Percentiles rank a stretch among this genome's conserved stretches.
phyloP scores from a whole-genome alignment of 441 rosid genomes.

The Aleurites moluccanus region DNA sequence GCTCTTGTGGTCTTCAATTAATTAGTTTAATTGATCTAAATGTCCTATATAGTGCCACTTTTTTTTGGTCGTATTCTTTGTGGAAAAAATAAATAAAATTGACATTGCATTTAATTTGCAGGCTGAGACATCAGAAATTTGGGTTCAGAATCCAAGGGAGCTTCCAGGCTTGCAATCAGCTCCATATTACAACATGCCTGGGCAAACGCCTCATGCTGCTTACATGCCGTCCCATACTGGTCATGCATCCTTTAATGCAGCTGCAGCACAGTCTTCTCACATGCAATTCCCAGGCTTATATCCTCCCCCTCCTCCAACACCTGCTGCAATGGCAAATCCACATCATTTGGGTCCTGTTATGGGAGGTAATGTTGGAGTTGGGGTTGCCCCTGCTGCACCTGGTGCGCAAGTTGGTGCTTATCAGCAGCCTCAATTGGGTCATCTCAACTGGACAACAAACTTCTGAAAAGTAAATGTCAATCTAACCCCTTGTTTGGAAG shows the following conservation, averaged over 20 bases:
- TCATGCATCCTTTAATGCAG: conserved; percentile 75
- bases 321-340: conserved; percentile 65
- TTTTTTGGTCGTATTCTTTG: background rate
- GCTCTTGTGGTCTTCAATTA: background rate
- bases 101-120: conserved; percentile 27
- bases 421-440: conserved; percentile 90
- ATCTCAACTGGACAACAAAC: conserved; percentile 85
- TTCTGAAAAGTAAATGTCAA: conserved; percentile 55
- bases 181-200: conserved; percentile 74
- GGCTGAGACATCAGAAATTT: conserved; percentile 89
- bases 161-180: conserved; percentile 63
- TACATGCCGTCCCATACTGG: conserved; percentile 77
- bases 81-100: background rate
- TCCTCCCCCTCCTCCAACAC: conserved; percentile 64
- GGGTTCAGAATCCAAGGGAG: conserved; percentile 90
- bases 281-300: conserved; percentile 87
- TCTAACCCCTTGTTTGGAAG: conserved; percentile 48
- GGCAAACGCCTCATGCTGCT: conserved; percentile 81
- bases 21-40: background rate
- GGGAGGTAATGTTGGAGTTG: conserved; percentile 78
- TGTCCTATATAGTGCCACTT: background rate
- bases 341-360: conserved; percentile 81
- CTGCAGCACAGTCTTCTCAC: conserved; percentile 81
- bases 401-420: conserved; percentile 82
- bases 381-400: conserved; percentile 67